These are phyloP conservation scores for Albugo laibachii DNA, from an alignment of 352 stramenopile genomes.

Conservation along the genomic window DNA sequence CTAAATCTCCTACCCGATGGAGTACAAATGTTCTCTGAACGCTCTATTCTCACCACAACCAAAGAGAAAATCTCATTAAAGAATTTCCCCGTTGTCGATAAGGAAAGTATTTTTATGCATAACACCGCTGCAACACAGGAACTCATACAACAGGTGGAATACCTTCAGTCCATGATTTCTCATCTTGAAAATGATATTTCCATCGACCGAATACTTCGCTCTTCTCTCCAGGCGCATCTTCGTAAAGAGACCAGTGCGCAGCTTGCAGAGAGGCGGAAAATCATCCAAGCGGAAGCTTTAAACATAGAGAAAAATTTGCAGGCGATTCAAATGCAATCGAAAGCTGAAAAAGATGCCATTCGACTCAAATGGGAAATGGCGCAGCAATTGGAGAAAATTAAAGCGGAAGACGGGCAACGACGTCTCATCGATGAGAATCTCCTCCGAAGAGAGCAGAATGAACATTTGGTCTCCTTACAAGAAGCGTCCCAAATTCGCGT, in stretches of 20 bases:
- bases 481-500: conserved; percentile 35
- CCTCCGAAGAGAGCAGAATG: conserved; percentile 24
- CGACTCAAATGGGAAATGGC: conserved; percentile 21
- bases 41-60: conserved; percentile 26
- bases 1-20: conserved; percentile 36
- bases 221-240: conserved; percentile 25
- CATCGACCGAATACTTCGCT: conserved; percentile 10
- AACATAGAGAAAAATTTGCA: conserved; percentile 19
- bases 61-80: conserved; percentile 43
- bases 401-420: conserved; percentile 25
- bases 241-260: conserved; percentile 43
- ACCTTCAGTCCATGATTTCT: conserved; percentile 14
- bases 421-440: conserved; percentile 23
- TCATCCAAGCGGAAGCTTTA: conserved; percentile 19
- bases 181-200: conserved; percentile 9
- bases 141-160: conserved; percentile 22
- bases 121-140: conserved; percentile 78
- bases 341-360: conserved; percentile 33
- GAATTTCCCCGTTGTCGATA: conserved; percentile 78
- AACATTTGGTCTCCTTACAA: conserved; percentile 33
- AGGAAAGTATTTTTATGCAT: conserved; percentile 83
- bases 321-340: conserved; percentile 15
- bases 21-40: conserved; percentile 40
- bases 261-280: conserved; percentile 34
- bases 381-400: conserved; percentile 22